Base-by-base conservation (phyloP, 805 yeast genomes). In the Kodamaea kaohsiungensis region DNA sequence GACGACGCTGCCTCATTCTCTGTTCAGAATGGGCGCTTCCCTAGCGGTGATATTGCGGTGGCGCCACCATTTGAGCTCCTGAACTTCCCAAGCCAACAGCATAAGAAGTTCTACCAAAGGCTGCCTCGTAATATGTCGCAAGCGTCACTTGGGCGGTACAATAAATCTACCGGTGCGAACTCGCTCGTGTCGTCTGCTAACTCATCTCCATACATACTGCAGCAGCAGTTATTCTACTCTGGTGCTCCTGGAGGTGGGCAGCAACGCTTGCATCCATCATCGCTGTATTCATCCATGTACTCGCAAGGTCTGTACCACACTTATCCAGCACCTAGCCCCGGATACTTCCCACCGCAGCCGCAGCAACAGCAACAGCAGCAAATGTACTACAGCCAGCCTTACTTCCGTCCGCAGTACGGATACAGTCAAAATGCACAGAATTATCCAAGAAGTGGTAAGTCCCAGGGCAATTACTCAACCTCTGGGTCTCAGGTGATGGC, bases 71-170 rank as follows among this genome's bases (percentile, higher is more conserved):
- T 22, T n/a, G 45, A 48, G 42, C 40, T 48, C 42, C 98, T 15
- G 96, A 87, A 1, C 98, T 98, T 1, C 98, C 95, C 70, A 92
- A 80, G 84, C 98, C 98, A 3, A 97, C 98, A 2, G 98, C 98
- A 5, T 97, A 91, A 0, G 98, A 92, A 65, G 98, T 98, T 67
- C 93, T 92, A 75, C 98, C 98, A 0, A 97, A 90, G 0, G 98
- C 91, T 70, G 91, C 93, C 46, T 93, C 91, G 7, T 97, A 85
- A 56, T 91, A 90, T n/a, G 98, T 98, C 5, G 96, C 83, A n/a
- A 6, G 46, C 43, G 8, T 49, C 52, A 42, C 43, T 49, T 15
- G 52, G 53, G 6, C 30, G 43, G 10, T 17, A 33, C 12, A 38
- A 27, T 17, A 49, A 17, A 19, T 19, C 43, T 17, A 33, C 27